phyloP scores from a whole-genome alignment of 2,329 filamentous ascomycete genomes.

The Magnaporthiopsis rhizophila region DNA sequence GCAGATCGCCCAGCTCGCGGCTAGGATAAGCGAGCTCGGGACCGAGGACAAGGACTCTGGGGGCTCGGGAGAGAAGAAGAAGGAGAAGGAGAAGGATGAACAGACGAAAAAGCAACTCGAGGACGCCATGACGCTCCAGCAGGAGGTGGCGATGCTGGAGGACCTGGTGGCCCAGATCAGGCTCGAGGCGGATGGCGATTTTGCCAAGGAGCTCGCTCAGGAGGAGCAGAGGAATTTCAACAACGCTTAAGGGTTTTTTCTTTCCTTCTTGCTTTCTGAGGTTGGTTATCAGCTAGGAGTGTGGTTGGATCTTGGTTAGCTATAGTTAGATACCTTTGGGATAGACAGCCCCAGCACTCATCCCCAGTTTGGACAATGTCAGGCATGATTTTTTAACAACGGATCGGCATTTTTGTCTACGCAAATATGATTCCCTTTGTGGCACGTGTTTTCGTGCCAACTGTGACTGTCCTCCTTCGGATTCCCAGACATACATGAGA shows the following conservation, averaged over 20 bases:
- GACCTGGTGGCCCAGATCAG: slow-evolving; percentile 28
- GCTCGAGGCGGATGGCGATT: slow-evolving; percentile 38
- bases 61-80: slow-evolving; percentile 8
- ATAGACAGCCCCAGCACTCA: not conserved
- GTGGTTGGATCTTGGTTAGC: not conserved
- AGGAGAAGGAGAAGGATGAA: slow-evolving; percentile 15
- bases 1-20: slow-evolving; percentile 21
- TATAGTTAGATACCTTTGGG: not conserved
- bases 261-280: too few species aligned
- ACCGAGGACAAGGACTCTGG: not conserved
- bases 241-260: not conserved
- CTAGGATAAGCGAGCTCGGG: not conserved
- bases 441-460: too few species aligned
- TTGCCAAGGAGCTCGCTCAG: slow-evolving; percentile 33
- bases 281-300: too few species aligned
- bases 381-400: not conserved
- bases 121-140: slow-evolving; percentile 21
- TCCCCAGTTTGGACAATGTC: not conserved
- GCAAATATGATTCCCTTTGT: not conserved
- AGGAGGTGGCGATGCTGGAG: slow-evolving; percentile 31
- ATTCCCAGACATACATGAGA: too few species aligned
- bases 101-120: slow-evolving; percentile 15
- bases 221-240: slow-evolving; percentile 16
- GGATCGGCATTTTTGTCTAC: not conserved
- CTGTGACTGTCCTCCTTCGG: too few species aligned